A percentile compares a stretch with the other conserved stretches of the same genome.
phyloP scores from a whole-genome alignment of 306 rosid species.

The Vicia faba region DNA sequence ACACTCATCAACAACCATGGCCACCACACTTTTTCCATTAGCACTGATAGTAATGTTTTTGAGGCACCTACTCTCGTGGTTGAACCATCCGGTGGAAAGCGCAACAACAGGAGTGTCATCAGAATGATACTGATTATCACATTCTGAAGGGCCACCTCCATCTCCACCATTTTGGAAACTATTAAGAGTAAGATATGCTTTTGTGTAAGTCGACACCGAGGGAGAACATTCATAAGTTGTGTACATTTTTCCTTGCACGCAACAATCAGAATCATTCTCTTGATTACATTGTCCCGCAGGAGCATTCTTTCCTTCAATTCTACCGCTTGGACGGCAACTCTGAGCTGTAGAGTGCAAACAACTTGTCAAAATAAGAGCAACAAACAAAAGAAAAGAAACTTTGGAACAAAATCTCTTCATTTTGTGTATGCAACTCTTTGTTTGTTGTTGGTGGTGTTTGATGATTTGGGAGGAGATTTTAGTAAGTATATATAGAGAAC shows the following conservation, averaged over 20 bases:
- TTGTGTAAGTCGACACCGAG: not conserved
- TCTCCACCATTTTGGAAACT: constrained; percentile 8
- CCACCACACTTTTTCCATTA: constrained; percentile 21
- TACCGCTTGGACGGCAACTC: not conserved
- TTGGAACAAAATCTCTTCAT: not conserved
- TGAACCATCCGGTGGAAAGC: not conserved
- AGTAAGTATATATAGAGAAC: not conserved
- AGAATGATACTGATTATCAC: not conserved
- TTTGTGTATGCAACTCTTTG: not conserved
- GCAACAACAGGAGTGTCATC: too few relatives aligned
- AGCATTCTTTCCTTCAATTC: not conserved
- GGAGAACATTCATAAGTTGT: not conserved
- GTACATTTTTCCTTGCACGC: constrained; percentile 1
- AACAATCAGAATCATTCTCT: not conserved
- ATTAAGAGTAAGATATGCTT: constrained; percentile 8
- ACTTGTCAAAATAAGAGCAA: not conserved
- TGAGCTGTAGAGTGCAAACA: not conserved
- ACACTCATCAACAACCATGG: constrained; percentile 10
- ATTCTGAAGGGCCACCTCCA: constrained; percentile 6
- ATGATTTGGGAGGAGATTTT: not conserved
- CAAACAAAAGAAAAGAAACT: not conserved
- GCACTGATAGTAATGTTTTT: constrained; percentile 41
- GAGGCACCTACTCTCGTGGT: constrained; percentile 39
- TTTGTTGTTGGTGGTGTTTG: not conserved
- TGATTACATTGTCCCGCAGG: constrained; percentile 4